Conservation (phyloP, 192 early-diverging fungal genomes). For the Cetraspora pellucida region DNA sequence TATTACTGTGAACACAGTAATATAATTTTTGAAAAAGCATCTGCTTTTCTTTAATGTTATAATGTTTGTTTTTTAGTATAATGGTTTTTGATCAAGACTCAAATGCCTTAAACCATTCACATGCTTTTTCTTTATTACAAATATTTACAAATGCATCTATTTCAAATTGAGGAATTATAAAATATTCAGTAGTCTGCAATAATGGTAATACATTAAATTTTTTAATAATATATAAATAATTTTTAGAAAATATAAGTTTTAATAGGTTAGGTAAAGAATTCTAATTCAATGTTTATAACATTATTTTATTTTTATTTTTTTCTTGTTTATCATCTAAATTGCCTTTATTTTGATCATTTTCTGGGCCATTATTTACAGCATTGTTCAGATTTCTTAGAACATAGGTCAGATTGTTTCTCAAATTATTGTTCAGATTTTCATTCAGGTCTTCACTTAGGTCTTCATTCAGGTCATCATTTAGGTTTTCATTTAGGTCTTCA, state of each 20-base stretch:
- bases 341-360: too few relatives aligned
- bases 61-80: background rate
- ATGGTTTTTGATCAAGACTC: background rate
- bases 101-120: background rate
- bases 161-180: background rate
- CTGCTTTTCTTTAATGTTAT: background rate
- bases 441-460: too few relatives aligned
- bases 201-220: constrained; percentile 8
- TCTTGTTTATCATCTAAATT: too few relatives aligned
- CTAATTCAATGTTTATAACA: background rate
- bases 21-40: constrained; percentile 5
- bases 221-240: background rate
- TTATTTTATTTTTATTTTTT: too few relatives aligned
- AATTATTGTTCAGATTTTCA: too few relatives aligned
- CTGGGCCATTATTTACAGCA: too few relatives aligned
- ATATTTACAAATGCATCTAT: constrained; percentile 14
- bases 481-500: too few relatives aligned
- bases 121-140: constrained; percentile 17
- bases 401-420: too few relatives aligned
- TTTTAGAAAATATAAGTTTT: background rate
- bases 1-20: constrained; percentile 28
- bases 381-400: too few relatives aligned
- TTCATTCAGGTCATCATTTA: too few relatives aligned
- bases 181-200: background rate
- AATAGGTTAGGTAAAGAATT: background rate